Base-by-base conservation (phyloP, 2,329 filamentous ascomycete species). In the Nemania serpens region DNA sequence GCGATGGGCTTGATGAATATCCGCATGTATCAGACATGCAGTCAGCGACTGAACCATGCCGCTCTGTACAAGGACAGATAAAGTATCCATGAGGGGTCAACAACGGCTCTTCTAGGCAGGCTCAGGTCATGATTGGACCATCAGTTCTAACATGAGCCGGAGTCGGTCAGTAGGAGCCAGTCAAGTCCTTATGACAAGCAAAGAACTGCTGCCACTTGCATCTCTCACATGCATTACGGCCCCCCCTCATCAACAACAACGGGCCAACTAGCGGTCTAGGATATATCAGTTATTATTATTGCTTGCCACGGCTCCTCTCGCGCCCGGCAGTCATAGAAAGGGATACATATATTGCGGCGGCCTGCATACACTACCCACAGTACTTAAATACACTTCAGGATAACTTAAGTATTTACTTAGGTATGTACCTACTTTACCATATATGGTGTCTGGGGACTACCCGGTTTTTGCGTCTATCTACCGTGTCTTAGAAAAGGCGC, bases 231-330 rank as follows among this genome's bases (percentile, higher is more conserved):
- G 47, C 36, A 43, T 50, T n/a, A 48, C 33, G 13, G 20, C 29
- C 49, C 51, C 37, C 41, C 51, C n/a, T 51, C 50, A 39, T 55
- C 20, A 9, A 50, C 20, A 42, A n/a, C 25, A 46, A 12, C 53
- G 29, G 13, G 18, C 20, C 49, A 65, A 65, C 18, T 63, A 61
- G 63, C 63, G 63, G 63, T 65, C 63, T 63, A 18, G 45, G 33
- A 55, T 54, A 5, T 43, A 13, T 20, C 25, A 29, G 25, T 29
- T 29, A 3, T 20, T 29, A 3, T 20, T 20, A 20, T 25, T 60
- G 47, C 57, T 42, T 55, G 46, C 56, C 45, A 56, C 42, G 20
- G 20, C 36, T 29, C 18, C 29, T 42, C 20, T 22, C 33, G 20
- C 22, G 46, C 34, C 41, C 15, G 47, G 18, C 37, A 43, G 25